Percentiles rank a stretch among this genome's conserved stretches.
phyloP scores from a whole-genome alignment of 352 stramenopile species.

The Phytophthora constricta region DNA sequence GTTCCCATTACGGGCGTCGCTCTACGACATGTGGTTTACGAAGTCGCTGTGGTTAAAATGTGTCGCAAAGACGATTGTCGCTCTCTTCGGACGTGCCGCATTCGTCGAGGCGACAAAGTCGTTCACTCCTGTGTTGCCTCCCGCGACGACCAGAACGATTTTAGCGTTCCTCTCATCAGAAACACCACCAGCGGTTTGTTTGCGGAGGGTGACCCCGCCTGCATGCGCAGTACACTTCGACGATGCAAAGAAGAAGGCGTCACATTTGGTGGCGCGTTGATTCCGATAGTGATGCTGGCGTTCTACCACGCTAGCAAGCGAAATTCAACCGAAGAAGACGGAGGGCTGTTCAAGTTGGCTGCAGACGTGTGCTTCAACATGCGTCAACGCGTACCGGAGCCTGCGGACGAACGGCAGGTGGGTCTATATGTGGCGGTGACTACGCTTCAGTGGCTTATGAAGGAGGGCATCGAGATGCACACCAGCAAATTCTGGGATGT shows the following conservation, averaged over 20 bases:
- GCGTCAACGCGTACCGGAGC: slow-evolving; percentile 14
- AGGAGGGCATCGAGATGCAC: slow-evolving; percentile 32
- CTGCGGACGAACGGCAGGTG: slow-evolving; percentile 25
- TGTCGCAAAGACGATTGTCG: slow-evolving; percentile 34
- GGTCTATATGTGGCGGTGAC: slow-evolving; percentile 39
- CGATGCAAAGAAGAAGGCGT: slow-evolving; percentile 53
- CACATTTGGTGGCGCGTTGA: slow-evolving; percentile 50
- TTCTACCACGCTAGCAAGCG: slow-evolving; percentile 25
- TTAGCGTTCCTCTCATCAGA: slow-evolving; percentile 34
- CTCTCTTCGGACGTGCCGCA: slow-evolving; percentile 25
- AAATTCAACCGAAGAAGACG: background rate
- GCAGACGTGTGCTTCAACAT: slow-evolving; percentile 41
- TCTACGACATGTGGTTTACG: slow-evolving; percentile 51
- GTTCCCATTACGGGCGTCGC: slow-evolving; percentile 45
- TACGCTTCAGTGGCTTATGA: slow-evolving; percentile 36
- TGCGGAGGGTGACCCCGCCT: slow-evolving; percentile 37
- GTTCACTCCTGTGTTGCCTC: slow-evolving; percentile 49
- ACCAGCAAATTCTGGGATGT: slow-evolving; percentile 43
- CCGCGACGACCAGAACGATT: slow-evolving; percentile 56
- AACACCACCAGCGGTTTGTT: slow-evolving; percentile 55
- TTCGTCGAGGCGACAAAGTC: slow-evolving; percentile 58
- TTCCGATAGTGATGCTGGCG: slow-evolving; percentile 44
- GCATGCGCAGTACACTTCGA: slow-evolving; percentile 48
- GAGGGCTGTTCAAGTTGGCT: slow-evolving; percentile 31
- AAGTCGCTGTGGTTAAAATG: slow-evolving; percentile 51